These are phyloP conservation scores for Zychaea mexicana DNA, from an alignment of 371 early-diverging fungal species.

Conservation along the genomic window DNA sequence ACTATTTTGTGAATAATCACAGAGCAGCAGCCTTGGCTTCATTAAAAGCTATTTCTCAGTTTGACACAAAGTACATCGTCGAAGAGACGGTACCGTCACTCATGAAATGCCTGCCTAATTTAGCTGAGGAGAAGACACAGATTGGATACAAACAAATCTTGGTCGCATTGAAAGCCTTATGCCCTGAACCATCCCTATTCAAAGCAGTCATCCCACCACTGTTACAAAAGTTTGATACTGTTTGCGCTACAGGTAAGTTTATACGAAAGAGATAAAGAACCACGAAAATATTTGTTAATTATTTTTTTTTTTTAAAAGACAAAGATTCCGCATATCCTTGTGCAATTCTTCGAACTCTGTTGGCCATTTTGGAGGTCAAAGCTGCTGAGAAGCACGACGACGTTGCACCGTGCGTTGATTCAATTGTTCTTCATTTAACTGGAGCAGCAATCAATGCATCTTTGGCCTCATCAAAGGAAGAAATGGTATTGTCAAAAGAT, in stretches of 20 bases:
- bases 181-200: constrained; percentile 32
- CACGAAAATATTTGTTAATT: neutral
- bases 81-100: constrained; percentile 40
- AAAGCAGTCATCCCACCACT: constrained; percentile 25
- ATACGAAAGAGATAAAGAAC: neutral
- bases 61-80: constrained; percentile 26
- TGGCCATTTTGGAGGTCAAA: constrained; percentile 47
- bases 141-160: constrained; percentile 23
- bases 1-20: neutral
- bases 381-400: constrained; percentile 44
- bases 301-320: neutral
- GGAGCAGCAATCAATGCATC: constrained; percentile 48
- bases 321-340: constrained; percentile 35
- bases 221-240: constrained; percentile 35
- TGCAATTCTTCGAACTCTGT: constrained; percentile 44
- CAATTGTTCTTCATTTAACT: constrained; percentile 50
- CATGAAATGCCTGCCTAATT: constrained; percentile 28
- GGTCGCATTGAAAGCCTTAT: constrained; percentile 27
- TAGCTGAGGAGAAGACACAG: constrained; percentile 8
- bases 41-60: constrained; percentile 22
- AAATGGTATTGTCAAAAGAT: constrained; percentile 27
- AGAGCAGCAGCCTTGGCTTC: constrained; percentile 31
- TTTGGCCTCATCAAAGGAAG: constrained; percentile 20
- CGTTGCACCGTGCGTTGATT: constrained; percentile 45
- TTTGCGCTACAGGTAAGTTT: constrained; percentile 33